Evolutionary conservation across 2,329 filamentous ascomycete genomes (phyloP).

Genomic region (Aspergillus luchuensis): DNA sequence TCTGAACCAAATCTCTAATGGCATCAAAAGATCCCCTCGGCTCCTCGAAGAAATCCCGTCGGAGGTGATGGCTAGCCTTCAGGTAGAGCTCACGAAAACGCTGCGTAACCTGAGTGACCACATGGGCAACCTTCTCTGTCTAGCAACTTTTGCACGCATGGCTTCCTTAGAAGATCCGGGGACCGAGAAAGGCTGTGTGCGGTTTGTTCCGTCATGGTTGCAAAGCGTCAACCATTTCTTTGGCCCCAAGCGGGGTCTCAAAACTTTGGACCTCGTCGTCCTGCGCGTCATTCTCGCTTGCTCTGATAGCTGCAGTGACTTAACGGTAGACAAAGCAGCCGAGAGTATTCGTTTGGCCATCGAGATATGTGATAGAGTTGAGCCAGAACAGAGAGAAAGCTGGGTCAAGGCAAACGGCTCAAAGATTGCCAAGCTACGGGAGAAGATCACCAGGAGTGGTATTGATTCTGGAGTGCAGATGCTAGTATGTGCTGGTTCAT

Average conservation of each 20-base stretch:
- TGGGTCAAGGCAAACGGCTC: slow-evolving; percentile 38
- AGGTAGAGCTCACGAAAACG: slow-evolving; percentile 40
- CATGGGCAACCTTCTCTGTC: slow-evolving; percentile 44
- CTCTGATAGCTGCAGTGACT: slow-evolving; percentile 37
- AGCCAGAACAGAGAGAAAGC: slow-evolving; percentile 31
- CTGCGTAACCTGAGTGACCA: slow-evolving; percentile 44
- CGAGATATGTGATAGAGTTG: slow-evolving; percentile 38
- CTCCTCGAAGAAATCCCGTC: slow-evolving; percentile 32
- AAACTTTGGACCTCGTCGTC: slow-evolving; percentile 46
- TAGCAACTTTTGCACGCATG: slow-evolving; percentile 44
- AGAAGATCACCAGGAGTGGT: slow-evolving; percentile 37
- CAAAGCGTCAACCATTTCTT: slow-evolving; percentile 43
- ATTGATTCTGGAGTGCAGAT: slow-evolving; percentile 34
- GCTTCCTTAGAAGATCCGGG: slow-evolving; percentile 21
- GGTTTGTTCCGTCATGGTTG: slow-evolving; percentile 33
- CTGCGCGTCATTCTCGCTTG: slow-evolving; percentile 43
- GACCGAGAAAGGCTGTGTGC: slow-evolving; percentile 18
- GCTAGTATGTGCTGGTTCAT: slow-evolving; percentile 31
- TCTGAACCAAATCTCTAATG: slow-evolving; percentile 37
- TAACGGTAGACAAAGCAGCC: slow-evolving; percentile 30
- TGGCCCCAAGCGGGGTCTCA: slow-evolving; percentile 39
- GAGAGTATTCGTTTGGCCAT: slow-evolving; percentile 42
- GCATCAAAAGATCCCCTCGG: slow-evolving; percentile 30
- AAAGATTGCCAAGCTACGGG: slow-evolving; percentile 42
- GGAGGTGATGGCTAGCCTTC: slow-evolving; percentile 40